phyloP scores from a whole-genome alignment of 495 filamentous ascomycete genomes.

The Talaromyces stipitatus region DNA sequence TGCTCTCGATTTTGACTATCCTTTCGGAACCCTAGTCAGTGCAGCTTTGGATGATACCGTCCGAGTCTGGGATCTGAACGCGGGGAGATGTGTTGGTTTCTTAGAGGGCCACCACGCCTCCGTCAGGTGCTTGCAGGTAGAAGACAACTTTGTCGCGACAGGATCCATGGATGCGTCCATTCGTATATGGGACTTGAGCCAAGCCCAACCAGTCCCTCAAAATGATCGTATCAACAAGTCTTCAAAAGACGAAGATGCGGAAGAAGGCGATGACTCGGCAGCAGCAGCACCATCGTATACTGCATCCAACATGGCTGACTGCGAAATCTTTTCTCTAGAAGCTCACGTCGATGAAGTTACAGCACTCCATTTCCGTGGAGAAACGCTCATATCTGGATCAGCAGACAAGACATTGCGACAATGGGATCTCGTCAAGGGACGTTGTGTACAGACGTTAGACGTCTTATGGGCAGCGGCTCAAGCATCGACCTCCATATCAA shows the following conservation, averaged over 20 bases:
- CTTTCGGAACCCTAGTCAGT: conserved; percentile 93
- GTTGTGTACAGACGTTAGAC: conserved; percentile 95
- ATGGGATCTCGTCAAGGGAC: conserved; percentile 93
- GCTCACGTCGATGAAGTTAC: conserved; percentile 94
- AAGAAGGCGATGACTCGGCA: conserved; percentile 45
- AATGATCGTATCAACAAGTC: conserved; percentile 58
- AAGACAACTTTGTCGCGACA: conserved; percentile 92
- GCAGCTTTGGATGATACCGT: conserved; percentile 93
- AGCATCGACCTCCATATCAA: conserved; percentile 58
- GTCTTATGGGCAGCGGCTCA: conserved; percentile 99
- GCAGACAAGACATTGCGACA: conserved; percentile 95
- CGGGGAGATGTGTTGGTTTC: conserved; percentile 80
- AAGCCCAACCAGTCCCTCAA: conserved; percentile 49
- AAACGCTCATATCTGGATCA: conserved; percentile 90
- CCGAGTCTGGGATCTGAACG: conserved; percentile 94
- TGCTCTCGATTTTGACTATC: conserved; percentile 88
- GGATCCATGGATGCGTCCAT: conserved; percentile 96
- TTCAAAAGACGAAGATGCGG: conserved; percentile 52
- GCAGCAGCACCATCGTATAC: conserved; percentile 47
- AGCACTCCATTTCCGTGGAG: conserved; percentile 78
- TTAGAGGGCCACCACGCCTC: conserved; percentile 94
- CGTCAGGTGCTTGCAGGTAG: conserved; percentile 85
- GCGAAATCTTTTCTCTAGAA: conserved; percentile 75
- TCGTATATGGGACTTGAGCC: conserved; percentile 83
- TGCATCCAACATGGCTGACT: conserved; percentile 73